Evolutionary conservation across 208 protist genomes (phyloP), one percentile per base, ranked within the genome.

Genomic region (Porcisia hertigi): DNA sequence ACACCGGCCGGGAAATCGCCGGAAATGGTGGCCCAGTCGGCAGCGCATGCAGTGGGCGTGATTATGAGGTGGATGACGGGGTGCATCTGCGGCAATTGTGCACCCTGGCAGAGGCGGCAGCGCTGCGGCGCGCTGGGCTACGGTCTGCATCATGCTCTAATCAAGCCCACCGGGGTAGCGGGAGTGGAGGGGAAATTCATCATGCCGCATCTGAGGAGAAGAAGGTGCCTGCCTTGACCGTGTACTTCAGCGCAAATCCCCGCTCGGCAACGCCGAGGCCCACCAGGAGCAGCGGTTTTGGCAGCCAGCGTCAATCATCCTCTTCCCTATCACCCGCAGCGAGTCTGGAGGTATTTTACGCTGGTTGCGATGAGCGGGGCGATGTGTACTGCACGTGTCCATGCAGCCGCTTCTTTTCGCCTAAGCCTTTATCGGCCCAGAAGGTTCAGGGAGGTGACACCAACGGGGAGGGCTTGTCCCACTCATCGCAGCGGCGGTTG

Each of bases 341-440:
- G 14, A 45, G 36, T 23, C 34, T 49, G 18, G 69, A 62, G 18
- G 69, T 82, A 36, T 82, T 75, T 64, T 78, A 77, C 62, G 78
- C 78, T 39, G 73, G 78, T 43, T 82, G 72, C 43, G 78, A 82
- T 64, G 73, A 78, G 16, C 49, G 69, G 5, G 73, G 73, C 11
- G 73, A 73, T 34, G 57, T 72, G 25, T 78, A 75, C 60, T 82
- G 78, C 78, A 82, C 78, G 25, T 82, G 78, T 34, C 78, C 72
- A 0, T 65, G 52, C 43, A 75, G 78, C 34, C 78, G 73, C 43
- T 71, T 82, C 16, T 77, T 71, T 54, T 69, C 71, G 34, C 53
- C 58, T 7, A 76, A 60, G 25, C 36, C 12, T 39, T 54, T 23
- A 45, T 34, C 66, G 39, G 18, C n/a, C 41, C 41, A 64, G 55